These are phyloP conservation scores for Nakazawaea siamensis DNA, from an alignment of 805 yeast species.

Conservation along the genomic window DNA sequence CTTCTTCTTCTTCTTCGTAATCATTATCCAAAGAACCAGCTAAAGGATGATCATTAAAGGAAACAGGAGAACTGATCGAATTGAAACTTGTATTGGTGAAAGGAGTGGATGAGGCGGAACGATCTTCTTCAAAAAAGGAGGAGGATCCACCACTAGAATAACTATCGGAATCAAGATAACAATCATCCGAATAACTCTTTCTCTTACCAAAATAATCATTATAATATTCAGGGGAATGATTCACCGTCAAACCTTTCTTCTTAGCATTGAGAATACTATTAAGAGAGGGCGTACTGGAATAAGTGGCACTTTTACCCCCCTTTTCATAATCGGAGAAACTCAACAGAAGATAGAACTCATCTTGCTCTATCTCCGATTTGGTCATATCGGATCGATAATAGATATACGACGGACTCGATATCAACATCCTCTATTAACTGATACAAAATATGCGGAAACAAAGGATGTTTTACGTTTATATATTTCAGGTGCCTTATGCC, in stretches of 20 bases:
- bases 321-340: neutral
- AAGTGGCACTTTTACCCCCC: neutral
- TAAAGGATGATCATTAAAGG: conserved; percentile 1
- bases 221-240: too few species aligned
- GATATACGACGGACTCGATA: neutral
- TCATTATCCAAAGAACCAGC: neutral
- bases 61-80: neutral
- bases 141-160: too few species aligned
- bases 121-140: too few species aligned
- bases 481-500: too few species aligned
- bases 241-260: conserved; percentile 4
- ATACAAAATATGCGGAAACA: too few species aligned
- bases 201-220: too few species aligned
- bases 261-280: conserved; percentile 9
- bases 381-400: neutral
- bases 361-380: neutral
- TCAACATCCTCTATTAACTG: neutral
- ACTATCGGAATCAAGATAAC: too few species aligned
- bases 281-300: conserved; percentile 10
- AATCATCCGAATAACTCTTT: too few species aligned
- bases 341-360: conserved; percentile 5
- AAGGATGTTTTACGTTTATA: too few species aligned
- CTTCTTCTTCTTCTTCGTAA: neutral
- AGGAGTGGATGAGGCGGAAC: too few species aligned
- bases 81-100: neutral